Percentiles rank a stretch among this genome's conserved stretches.
phyloP scores from a whole-genome alignment of 371 early-diverging fungal genomes.

The Syncephalis plumigaleata region DNA sequence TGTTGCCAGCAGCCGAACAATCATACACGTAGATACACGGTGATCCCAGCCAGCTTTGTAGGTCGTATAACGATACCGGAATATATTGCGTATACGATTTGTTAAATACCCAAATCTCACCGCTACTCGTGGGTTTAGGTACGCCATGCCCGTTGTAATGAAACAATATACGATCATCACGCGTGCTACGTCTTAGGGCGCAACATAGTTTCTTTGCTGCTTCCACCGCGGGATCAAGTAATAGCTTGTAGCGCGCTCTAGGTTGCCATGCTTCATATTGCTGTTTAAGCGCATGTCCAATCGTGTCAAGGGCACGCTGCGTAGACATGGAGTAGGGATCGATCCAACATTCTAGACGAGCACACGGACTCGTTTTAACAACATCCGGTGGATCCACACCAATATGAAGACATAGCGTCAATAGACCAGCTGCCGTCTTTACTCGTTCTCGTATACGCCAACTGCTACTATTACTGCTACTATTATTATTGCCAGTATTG shows the following conservation, averaged over 20 bases:
- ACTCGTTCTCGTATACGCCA: slow-evolving; percentile 24
- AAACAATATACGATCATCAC: slow-evolving; percentile 86
- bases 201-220: slow-evolving; percentile 78
- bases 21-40: slow-evolving; percentile 94
- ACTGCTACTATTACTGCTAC: too few relatives aligned
- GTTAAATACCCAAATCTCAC: slow-evolving; percentile 98
- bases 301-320: slow-evolving; percentile 67
- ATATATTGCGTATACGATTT: slow-evolving; percentile 94
- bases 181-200: slow-evolving; percentile 64
- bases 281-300: slow-evolving; percentile 73
- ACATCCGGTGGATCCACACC: slow-evolving; percentile 94
- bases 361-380: slow-evolving; percentile 73
- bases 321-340: slow-evolving; percentile 73
- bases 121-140: slow-evolving; percentile 84
- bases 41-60: slow-evolving; percentile 88
- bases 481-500: slow-evolving; percentile 1
- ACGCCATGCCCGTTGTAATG: slow-evolving; percentile 98
- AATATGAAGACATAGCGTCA: slow-evolving; percentile 87
- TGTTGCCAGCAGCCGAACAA: slow-evolving; percentile 84
- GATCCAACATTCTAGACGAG: slow-evolving; percentile 88
- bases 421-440: slow-evolving; percentile 26
- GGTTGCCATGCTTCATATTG: slow-evolving; percentile 88
- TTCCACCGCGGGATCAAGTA: slow-evolving; percentile 80
- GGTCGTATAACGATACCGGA: slow-evolving; percentile 77
- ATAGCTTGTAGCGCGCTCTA: slow-evolving; percentile 68